These are phyloP conservation scores for Cytauxzoon felis DNA, from an alignment of 169 alveolate genomes.

Conservation along the genomic window DNA sequence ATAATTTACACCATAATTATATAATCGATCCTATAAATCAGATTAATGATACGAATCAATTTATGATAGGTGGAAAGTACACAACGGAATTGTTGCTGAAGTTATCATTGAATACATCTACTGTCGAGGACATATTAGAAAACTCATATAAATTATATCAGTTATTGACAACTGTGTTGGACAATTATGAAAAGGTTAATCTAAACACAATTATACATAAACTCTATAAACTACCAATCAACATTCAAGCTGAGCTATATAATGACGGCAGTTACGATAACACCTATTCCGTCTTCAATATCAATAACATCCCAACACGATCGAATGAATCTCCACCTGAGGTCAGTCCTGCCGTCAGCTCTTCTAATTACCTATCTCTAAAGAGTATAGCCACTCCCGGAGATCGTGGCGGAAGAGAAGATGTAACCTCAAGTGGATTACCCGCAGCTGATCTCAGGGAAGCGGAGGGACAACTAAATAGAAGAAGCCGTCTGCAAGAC, in stretches of 20 bases:
- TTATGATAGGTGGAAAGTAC: constrained; percentile 42
- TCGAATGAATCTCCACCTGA: no score
- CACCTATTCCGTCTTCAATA: no score
- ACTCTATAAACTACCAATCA: constrained; percentile 11
- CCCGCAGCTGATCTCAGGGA: no score
- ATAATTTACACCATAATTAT: background rate
- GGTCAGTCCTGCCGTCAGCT: no score
- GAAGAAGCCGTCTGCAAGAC: background rate
- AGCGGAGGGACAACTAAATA: no score
- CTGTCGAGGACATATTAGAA: constrained; percentile 3
- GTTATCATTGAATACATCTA: constrained; percentile 4
- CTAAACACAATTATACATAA: background rate
- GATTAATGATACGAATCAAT: constrained; percentile 31
- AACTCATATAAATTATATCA: constrained; percentile 17
- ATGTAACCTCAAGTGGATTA: no score
- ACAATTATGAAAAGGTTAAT: constrained; percentile 17
- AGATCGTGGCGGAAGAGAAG: no score
- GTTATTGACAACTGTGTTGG: constrained; percentile 7
- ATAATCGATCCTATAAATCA: constrained; percentile 16
- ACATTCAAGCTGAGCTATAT: constrained; percentile 24
- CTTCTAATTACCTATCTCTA: no score
- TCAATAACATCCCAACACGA: no score
- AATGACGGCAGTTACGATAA: no score
- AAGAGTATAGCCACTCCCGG: no score
- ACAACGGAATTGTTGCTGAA: constrained; percentile 20